Percentiles rank a stretch among this genome's conserved stretches.
phyloP scores from a whole-genome alignment of 2,329 filamentous ascomycete species.

The Calonectria pseudoturangicola region DNA sequence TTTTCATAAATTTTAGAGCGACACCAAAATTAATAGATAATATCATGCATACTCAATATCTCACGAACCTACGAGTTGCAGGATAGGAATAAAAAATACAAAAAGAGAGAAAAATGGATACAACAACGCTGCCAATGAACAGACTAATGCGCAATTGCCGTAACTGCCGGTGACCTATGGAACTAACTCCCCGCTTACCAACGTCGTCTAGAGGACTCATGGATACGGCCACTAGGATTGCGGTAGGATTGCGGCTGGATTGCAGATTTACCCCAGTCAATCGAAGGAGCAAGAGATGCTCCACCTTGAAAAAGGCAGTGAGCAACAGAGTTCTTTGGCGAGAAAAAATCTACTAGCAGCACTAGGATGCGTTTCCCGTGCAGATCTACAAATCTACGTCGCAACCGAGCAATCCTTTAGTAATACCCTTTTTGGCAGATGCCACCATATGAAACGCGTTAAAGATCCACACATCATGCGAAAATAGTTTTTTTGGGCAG shows the following conservation, averaged over 20 bases:
- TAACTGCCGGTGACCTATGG: background rate
- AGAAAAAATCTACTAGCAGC: background rate
- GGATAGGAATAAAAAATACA: background rate
- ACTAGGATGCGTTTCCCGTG: background rate
- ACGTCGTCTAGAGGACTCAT: no score
- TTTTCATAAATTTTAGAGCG: conserved; percentile 16
- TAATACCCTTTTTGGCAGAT: background rate
- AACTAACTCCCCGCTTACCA: no score
- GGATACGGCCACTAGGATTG: no score
- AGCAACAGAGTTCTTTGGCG: background rate
- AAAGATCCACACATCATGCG: conserved; percentile 7
- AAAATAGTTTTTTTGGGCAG: background rate
- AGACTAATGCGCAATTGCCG: no score
- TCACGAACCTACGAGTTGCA: background rate
- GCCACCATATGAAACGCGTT: background rate
- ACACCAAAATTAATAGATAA: conserved; percentile 22
- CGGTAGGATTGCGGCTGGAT: no score
- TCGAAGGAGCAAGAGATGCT: background rate
- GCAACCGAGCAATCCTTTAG: background rate
- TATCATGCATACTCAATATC: conserved; percentile 10
- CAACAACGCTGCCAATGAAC: background rate
- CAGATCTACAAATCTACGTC: background rate
- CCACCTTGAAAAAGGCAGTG: background rate
- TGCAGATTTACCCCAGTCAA: background rate
- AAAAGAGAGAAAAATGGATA: background rate